Evolutionary conservation across 192 early-diverging fungal genomes (phyloP).

Genomic region (Coemansia sp.): DNA sequence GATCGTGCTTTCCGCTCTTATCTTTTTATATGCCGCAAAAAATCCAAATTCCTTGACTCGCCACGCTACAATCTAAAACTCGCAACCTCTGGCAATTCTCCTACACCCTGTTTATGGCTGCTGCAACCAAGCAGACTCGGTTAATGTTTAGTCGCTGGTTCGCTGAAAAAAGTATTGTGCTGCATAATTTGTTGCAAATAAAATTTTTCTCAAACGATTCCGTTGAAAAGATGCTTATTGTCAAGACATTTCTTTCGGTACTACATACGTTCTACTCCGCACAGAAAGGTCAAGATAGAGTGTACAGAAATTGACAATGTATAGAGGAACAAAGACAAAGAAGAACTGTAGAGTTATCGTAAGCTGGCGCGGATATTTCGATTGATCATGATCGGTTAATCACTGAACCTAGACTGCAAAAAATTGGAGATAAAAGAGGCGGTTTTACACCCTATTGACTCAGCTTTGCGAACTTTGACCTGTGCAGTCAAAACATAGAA

Average conservation of each 20-base stretch:
- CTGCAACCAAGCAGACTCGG: background rate
- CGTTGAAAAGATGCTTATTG: background rate
- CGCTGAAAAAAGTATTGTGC: background rate
- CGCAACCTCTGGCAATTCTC: background rate
- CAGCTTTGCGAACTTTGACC: too few species aligned
- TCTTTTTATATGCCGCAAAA: conserved; percentile 2
- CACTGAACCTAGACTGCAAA: too few species aligned
- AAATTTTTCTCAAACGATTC: background rate
- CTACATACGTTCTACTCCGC: background rate
- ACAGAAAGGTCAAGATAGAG: conserved; percentile 1
- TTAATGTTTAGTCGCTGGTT: background rate
- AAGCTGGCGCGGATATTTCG: too few species aligned
- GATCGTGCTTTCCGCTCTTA: background rate
- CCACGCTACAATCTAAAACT: background rate
- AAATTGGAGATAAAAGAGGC: too few species aligned
- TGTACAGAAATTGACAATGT: background rate
- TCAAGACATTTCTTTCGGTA: background rate
- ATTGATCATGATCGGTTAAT: too few species aligned
- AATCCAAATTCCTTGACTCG: background rate
- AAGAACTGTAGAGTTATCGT: too few species aligned
- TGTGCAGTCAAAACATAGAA: too few species aligned
- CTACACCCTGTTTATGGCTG: background rate
- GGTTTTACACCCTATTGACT: too few species aligned
- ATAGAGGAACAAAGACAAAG: background rate
- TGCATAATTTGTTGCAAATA: background rate